Conservation (phyloP, 164 flowering plant genomes). For the Tetracentron sinense region DNA sequence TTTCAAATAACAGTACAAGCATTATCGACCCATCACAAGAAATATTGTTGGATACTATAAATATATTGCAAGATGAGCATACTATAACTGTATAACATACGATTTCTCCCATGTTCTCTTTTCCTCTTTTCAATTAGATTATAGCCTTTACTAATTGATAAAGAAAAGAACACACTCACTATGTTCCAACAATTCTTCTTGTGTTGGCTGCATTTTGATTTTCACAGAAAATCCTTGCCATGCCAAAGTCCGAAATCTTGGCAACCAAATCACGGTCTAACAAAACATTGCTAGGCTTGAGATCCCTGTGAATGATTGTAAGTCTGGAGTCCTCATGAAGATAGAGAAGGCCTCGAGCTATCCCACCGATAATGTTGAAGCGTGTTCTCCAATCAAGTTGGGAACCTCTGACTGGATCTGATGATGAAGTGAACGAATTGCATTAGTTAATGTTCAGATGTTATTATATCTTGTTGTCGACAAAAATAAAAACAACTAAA, state of each 20-base stretch:
- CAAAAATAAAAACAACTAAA: too few relatives aligned
- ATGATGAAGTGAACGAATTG: background rate
- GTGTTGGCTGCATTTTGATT: constrained; percentile 22
- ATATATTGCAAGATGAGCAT: background rate
- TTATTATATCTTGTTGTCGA: background rate
- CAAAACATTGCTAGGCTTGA: constrained; percentile 28
- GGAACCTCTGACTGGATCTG: constrained; percentile 4
- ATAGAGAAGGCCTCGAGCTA: constrained; percentile 32
- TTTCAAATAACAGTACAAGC: background rate
- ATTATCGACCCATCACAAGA: background rate
- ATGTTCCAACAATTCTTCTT: constrained; percentile 28
- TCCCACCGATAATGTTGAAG: constrained; percentile 20
- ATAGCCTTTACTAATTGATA: too few relatives aligned
- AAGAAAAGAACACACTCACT: constrained; percentile 15
- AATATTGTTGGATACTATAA: too few relatives aligned
- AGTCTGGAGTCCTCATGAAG: constrained; percentile 34
- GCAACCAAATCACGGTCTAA: constrained; percentile 28
- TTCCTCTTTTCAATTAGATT: too few relatives aligned
- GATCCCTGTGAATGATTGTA: constrained; percentile 30
- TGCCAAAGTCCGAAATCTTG: constrained; percentile 33
- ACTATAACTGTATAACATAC: too few relatives aligned
- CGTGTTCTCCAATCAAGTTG: constrained; percentile 29
- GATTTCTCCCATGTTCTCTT: too few relatives aligned
- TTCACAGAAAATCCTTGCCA: constrained; percentile 27
- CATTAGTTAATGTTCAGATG: background rate